Base-by-base conservation (phyloP, 768 basidiomycete genomes). In the Tylopilus felleus region DNA sequence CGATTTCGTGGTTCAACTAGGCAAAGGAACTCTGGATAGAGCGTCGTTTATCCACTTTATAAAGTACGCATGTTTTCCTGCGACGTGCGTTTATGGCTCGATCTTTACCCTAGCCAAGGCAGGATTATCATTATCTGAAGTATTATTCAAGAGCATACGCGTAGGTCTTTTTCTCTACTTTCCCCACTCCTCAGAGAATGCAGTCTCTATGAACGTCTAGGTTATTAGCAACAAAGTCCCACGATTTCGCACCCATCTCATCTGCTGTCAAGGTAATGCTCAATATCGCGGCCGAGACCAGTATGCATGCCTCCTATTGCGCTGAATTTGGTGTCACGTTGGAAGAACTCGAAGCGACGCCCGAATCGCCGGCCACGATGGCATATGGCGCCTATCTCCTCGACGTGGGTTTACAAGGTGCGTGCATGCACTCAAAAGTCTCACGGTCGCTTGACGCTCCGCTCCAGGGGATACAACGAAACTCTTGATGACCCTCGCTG, bases 361-460 rank as follows among this genome's bases (percentile, higher is more conserved):
- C 78, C 4, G 92, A 95, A 65, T 80, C 84, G 0, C 62, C 84
- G 0, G 81, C 84, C 7, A 91, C 90, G 27, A 87, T 82, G 3
- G 93, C 93, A 0, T 98, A 98, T 63, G 90, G 92, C 0, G 85
- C 86, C 8, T 98, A 86, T 71, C 77, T 97, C 27, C 73, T 97
- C 22, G 89, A 96, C 67, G 74, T 83, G 0, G 92, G 91, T 0
- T 60, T 90, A 12, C 83, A 77, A 75, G 61, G 57, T 59, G 8
- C 14, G 43, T 36, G 8, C 28, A 17, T 23, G 25, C 33, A 5
- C 35, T 3, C 31, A 36, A 14, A 17, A 16, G 35, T 36, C 35
- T 17, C 17, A 17, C 35, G 12, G 35, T n/a, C 16, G 8, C 14
- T 25, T 21, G 19, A 49, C 36, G n/a, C 8, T 13, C 21, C 38